A percentile compares a stretch with the other conserved stretches of the same genome.
Conservation (phyloP, 352 stramenopile species). For the Globisporangium orthogonon region DNA sequence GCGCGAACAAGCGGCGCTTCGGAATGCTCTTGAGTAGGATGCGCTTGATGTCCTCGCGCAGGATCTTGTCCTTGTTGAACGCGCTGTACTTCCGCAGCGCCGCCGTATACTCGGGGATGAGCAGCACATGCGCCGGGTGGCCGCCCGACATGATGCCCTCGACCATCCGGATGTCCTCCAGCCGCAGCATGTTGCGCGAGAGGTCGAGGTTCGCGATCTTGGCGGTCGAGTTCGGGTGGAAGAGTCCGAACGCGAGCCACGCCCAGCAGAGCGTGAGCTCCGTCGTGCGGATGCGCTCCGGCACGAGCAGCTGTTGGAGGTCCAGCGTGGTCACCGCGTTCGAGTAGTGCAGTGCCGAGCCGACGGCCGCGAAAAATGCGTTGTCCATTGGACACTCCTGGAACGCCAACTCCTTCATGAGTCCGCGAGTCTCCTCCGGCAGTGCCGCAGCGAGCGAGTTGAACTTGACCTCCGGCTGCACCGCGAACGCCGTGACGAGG, state of each 20-base stretch:
- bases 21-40: conserved; percentile 46
- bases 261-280: conserved; percentile 45
- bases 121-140: conserved; percentile 37
- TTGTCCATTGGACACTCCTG: conserved; percentile 46
- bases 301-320: conserved; percentile 42
- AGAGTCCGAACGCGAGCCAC: conserved; percentile 44
- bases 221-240: conserved; percentile 48
- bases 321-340: conserved; percentile 43
- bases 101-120: conserved; percentile 38
- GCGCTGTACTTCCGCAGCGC: conserved; percentile 45
- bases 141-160: conserved; percentile 47
- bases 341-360: conserved; percentile 51
- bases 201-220: conserved; percentile 34
- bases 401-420: conserved; percentile 35
- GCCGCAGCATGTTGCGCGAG: conserved; percentile 47
- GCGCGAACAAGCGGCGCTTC: conserved; percentile 33
- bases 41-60: conserved; percentile 41
- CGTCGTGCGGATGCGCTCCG: conserved; percentile 24
- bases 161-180: conserved; percentile 44
- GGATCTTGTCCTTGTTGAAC: conserved; percentile 37
- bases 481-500: conserved; percentile 35
- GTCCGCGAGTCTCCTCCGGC: conserved; percentile 29
- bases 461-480: conserved; percentile 45
- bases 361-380: conserved; percentile 40
- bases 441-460: conserved; percentile 38